phyloP scores from a whole-genome alignment of 2,329 filamentous ascomycete genomes.

The Emmonsia crescens region DNA sequence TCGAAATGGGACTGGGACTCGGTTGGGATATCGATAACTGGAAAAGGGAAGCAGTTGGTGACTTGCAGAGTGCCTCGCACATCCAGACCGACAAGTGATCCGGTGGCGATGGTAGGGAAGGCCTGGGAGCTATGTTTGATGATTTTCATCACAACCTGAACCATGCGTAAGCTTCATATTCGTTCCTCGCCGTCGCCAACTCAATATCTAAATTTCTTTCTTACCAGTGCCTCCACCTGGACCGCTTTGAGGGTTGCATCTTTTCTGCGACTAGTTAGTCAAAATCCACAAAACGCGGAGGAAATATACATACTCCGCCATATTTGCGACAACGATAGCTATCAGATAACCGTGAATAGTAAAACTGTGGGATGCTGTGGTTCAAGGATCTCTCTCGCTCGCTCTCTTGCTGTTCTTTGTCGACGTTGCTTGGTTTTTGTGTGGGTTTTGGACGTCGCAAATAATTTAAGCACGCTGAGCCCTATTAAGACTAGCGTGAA shows the following conservation, averaged over 20 bases:
- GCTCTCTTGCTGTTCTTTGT: not conserved
- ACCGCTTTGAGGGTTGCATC: constrained; percentile 71
- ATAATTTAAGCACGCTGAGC: constrained; percentile 2
- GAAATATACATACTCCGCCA: constrained; percentile 12
- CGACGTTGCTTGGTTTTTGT: not conserved
- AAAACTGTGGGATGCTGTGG: not conserved
- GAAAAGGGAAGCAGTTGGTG: constrained; percentile 93
- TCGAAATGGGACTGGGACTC: constrained; percentile 66
- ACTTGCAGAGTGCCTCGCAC: constrained; percentile 68
- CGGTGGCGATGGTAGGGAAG: constrained; percentile 83
- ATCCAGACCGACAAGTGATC: constrained; percentile 90
- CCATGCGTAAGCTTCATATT: constrained; percentile 15
- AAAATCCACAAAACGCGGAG: not conserved
- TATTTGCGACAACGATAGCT: constrained; percentile 6
- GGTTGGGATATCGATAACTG: constrained; percentile 61
- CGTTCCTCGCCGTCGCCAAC: constrained; percentile 2
- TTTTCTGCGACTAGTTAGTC: constrained; percentile 36
- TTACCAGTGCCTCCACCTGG: constrained; percentile 87
- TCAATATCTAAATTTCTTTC: constrained; percentile 21
- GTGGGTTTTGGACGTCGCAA: constrained; percentile 4
- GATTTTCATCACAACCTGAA: constrained; percentile 89
- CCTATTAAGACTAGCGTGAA: not conserved
- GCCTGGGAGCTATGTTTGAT: constrained; percentile 85
- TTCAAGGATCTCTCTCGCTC: not conserved
- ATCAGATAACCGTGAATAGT: not conserved